Conservation (phyloP, 768 basidiomycete genomes). For the Tulasnella calospora region DNA sequence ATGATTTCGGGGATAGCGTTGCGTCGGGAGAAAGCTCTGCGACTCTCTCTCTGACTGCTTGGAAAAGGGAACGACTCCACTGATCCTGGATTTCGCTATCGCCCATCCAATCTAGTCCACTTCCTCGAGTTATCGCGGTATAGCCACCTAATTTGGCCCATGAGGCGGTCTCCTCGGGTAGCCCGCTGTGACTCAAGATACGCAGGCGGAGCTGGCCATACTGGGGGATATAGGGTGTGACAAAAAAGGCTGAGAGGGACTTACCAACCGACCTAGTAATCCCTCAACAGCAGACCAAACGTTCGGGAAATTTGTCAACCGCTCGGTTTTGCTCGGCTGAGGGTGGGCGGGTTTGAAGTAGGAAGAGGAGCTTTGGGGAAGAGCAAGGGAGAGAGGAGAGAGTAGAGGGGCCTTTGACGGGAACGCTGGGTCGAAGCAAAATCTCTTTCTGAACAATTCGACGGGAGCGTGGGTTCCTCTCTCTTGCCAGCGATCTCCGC, state of each 20-base stretch:
- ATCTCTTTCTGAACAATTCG: constrained; percentile 6
- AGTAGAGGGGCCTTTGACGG: constrained; percentile 2
- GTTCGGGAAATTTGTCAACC: background rate
- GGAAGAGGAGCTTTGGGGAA: background rate
- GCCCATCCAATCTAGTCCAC: background rate
- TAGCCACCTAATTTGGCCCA: background rate
- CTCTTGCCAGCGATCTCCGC: background rate
- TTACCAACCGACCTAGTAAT: constrained; percentile 1
- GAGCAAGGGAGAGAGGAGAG: background rate
- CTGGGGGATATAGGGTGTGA: background rate
- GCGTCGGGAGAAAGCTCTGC: background rate
- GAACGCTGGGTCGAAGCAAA: constrained; percentile 9
- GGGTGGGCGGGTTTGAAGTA: background rate
- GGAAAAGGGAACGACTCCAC: constrained; percentile 7
- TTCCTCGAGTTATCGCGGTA: background rate
- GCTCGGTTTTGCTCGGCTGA: background rate
- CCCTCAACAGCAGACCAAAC: background rate
- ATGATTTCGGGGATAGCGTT: constrained; percentile 6
- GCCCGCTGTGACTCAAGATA: background rate
- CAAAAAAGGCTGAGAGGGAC: background rate
- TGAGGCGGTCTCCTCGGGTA: background rate
- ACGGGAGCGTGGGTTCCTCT: constrained; percentile 4
- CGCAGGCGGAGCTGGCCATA: background rate
- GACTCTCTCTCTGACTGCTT: background rate
- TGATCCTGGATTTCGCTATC: constrained; percentile 9